These are phyloP conservation scores for Boletellus deceptivus DNA, from an alignment of 1,284 basidiomycete genomes.

Conservation along the genomic window DNA sequence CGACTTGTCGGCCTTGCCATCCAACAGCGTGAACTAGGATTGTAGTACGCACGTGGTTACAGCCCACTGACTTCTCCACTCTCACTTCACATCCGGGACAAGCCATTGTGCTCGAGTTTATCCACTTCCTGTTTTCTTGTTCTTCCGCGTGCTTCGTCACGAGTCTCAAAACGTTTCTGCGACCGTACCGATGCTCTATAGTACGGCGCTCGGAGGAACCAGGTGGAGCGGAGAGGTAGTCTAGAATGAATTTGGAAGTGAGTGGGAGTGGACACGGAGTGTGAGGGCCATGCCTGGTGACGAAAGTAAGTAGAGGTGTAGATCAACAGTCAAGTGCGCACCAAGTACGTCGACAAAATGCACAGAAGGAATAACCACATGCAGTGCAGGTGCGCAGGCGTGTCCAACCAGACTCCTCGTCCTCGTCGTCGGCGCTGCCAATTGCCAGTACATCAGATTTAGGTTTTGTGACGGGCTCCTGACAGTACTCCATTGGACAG, in stretches of 20 bases:
- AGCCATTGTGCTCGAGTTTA: conserved; percentile 57
- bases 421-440: conserved; percentile 40
- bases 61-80: conserved; percentile 75
- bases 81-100: conserved; percentile 69
- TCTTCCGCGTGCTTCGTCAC: conserved; percentile 65
- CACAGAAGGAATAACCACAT: conserved; percentile 72
- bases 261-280: conserved; percentile 62
- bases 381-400: conserved; percentile 63
- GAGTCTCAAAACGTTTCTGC: conserved; percentile 51
- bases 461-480: conserved; percentile 62
- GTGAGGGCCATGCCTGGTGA: conserved; percentile 68
- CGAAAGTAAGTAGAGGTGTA: conserved; percentile 1
- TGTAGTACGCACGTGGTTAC: conserved; percentile 64
- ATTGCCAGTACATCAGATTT: conserved; percentile 35
- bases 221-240: conserved; percentile 58
- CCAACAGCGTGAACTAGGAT: neutral
- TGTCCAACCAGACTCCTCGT: conserved; percentile 61
- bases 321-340: conserved; percentile 29
- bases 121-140: conserved; percentile 61
- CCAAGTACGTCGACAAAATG: conserved; percentile 74
- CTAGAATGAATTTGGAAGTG: conserved; percentile 56
- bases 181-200: conserved; percentile 66
- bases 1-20: no score
- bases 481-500: conserved; percentile 73
- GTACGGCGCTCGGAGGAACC: conserved; percentile 44